phyloP scores from a whole-genome alignment of 2,329 filamentous ascomycete species.

The Xylaria polymorpha region DNA sequence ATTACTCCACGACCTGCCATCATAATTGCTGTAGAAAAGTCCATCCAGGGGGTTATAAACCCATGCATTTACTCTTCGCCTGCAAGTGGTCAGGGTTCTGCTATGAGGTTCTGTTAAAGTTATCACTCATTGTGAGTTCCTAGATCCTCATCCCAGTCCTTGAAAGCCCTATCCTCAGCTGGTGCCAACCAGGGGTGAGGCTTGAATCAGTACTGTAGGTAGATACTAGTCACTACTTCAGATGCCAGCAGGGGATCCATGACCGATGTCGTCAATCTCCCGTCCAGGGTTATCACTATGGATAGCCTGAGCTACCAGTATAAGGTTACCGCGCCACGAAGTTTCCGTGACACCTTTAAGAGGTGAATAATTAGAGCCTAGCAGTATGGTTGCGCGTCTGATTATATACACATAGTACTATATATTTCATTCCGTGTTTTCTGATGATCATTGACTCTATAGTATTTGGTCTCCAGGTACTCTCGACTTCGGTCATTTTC shows the following conservation, averaged over 20 bases:
- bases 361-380: not conserved
- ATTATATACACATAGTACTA: not conserved
- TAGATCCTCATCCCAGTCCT: constrained; percentile 13
- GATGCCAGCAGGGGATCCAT: constrained; percentile 36
- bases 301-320: not conserved
- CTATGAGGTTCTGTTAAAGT: constrained; percentile 33
- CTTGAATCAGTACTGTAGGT: constrained; percentile 2
- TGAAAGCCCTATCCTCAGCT: constrained; percentile 23
- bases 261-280: constrained; percentile 26
- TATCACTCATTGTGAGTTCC: constrained; percentile 23
- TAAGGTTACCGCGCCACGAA: constrained; percentile 8
- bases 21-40: not conserved
- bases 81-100: not conserved
- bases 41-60: not conserved
- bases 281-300: constrained; percentile 1
- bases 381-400: not conserved
- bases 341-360: constrained; percentile 1
- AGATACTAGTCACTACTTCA: constrained; percentile 9
- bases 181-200: constrained; percentile 12
- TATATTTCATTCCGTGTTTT: not conserved
- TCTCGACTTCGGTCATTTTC: not conserved
- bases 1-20: not conserved
- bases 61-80: not conserved
- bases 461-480: not conserved
- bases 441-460: not conserved